Conservation (phyloP, 192 early-diverging fungal species). For the Coemansia sp. region DNA sequence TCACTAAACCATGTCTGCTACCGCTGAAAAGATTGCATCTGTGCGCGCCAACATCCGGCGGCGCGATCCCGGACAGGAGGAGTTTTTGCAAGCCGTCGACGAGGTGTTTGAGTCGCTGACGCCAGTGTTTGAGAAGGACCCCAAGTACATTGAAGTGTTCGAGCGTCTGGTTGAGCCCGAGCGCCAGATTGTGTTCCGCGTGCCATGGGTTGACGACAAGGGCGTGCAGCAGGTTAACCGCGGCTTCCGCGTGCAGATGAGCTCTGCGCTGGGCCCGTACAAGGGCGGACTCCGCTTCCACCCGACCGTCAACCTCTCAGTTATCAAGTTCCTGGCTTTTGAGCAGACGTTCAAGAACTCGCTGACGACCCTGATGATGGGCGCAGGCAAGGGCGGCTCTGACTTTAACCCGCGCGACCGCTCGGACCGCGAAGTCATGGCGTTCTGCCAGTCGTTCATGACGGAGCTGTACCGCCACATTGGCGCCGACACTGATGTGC, state of each 20-base stretch:
- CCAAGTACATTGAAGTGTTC: conserved; percentile 50
- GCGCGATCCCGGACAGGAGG: conserved; percentile 50
- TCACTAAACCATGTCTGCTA: conserved; percentile 23
- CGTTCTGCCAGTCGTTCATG: conserved; percentile 60
- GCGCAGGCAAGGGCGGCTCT: conserved; percentile 57
- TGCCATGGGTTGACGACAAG: conserved; percentile 57
- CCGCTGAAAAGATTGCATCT: conserved; percentile 36
- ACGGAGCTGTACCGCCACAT: conserved; percentile 58
- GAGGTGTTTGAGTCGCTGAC: conserved; percentile 55
- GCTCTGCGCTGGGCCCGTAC: conserved; percentile 60
- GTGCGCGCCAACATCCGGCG: conserved; percentile 38
- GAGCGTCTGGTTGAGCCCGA: conserved; percentile 57
- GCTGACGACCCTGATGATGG: conserved; percentile 58
- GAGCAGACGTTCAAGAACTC: conserved; percentile 63
- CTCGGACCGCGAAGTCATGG: conserved; percentile 57
- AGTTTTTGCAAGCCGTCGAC: conserved; percentile 56
- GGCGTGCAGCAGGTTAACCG: conserved; percentile 56
- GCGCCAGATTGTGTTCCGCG: conserved; percentile 56
- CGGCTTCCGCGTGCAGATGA: conserved; percentile 60
- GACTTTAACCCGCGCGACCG: conserved; percentile 56
- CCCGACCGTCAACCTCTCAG: conserved; percentile 57
- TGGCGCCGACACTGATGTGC: conserved; percentile 56
- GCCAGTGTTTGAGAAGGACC: conserved; percentile 52
- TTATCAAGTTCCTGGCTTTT: conserved; percentile 59
- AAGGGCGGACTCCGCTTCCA: conserved; percentile 61